phyloP scores from a whole-genome alignment of 2,329 filamentous ascomycete genomes.

The Dryadomyces sulphureus region DNA sequence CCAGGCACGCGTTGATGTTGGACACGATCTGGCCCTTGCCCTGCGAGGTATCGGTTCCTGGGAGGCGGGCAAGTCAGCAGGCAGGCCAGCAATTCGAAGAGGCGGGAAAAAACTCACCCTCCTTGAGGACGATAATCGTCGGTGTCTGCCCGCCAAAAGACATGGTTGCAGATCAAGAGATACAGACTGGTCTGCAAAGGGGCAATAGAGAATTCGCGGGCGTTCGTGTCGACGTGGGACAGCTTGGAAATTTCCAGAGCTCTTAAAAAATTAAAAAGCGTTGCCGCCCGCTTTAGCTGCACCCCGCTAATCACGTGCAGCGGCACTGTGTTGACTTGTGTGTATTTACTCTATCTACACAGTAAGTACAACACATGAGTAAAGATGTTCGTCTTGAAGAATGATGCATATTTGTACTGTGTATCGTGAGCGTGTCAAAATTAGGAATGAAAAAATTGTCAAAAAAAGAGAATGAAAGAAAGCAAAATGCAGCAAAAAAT shows the following conservation, averaged over 20 bases:
- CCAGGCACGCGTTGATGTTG: conserved; percentile 96
- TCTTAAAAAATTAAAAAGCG: neutral
- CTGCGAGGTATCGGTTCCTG: conserved; percentile 93
- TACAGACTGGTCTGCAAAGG: too few relatives aligned
- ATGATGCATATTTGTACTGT: too few relatives aligned
- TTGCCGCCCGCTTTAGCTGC: neutral
- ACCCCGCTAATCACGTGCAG: neutral
- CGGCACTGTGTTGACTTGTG: too few relatives aligned
- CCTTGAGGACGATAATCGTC: conserved; percentile 95
- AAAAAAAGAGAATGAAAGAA: neutral
- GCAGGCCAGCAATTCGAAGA: neutral
- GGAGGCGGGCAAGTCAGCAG: neutral
- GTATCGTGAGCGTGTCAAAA: neutral
- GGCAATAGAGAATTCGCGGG: neutral
- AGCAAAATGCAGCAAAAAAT: neutral
- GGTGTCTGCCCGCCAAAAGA: conserved; percentile 95
- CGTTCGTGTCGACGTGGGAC: neutral
- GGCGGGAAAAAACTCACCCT: conserved; percentile 58
- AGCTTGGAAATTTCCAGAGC: neutral
- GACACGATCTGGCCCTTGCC: conserved; percentile 93
- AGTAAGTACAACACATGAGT: too few relatives aligned
- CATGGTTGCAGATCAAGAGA: conserved; percentile 47
- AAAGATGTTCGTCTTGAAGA: neutral
- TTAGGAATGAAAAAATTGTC: neutral
- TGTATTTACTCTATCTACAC: too few relatives aligned